These are phyloP conservation scores for Cucurbita moschata DNA, from an alignment of 306 rosid species.

Conservation along the genomic window DNA sequence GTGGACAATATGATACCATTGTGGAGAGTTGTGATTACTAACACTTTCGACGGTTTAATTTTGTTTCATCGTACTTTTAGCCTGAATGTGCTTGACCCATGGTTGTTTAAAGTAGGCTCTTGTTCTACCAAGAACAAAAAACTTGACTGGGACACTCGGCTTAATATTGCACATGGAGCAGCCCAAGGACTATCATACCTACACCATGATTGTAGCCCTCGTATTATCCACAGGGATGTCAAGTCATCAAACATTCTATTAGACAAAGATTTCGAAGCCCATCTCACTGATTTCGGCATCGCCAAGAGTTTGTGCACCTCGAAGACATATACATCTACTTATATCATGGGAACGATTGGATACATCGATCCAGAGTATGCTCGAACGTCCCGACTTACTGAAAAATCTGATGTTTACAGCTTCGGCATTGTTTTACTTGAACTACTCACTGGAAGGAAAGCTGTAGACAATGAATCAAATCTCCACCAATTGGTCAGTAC, in stretches of 20 bases:
- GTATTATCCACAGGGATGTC: conserved; percentile 88
- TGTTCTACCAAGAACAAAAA: conserved; percentile 45
- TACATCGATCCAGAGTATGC: conserved; percentile 97
- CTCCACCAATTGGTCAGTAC: conserved; percentile 71
- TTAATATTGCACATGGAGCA: conserved; percentile 77
- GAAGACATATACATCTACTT: conserved; percentile 75
- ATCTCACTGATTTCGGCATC: conserved; percentile 85
- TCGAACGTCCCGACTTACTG: conserved; percentile 82
- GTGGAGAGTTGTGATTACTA: no score
- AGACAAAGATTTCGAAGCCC: conserved; percentile 82
- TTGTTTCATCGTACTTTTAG: background rate
- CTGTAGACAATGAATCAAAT: conserved; percentile 81
- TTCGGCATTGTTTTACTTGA: conserved; percentile 87
- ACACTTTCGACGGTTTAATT: no score
- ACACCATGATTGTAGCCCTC: conserved; percentile 86
- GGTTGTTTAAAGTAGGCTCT: background rate
- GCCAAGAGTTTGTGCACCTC: conserved; percentile 74
- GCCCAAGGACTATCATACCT: conserved; percentile 89
- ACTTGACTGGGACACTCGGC: conserved; percentile 70
- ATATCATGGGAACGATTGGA: conserved; percentile 87
- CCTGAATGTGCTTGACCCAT: no score
- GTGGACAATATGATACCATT: no score
- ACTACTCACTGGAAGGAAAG: conserved; percentile 81
- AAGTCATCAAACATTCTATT: conserved; percentile 80
- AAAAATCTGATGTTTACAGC: conserved; percentile 90